Evolutionary conservation across 179 eudicot species (phyloP).

Genomic region (Pouteria campechiana): DNA sequence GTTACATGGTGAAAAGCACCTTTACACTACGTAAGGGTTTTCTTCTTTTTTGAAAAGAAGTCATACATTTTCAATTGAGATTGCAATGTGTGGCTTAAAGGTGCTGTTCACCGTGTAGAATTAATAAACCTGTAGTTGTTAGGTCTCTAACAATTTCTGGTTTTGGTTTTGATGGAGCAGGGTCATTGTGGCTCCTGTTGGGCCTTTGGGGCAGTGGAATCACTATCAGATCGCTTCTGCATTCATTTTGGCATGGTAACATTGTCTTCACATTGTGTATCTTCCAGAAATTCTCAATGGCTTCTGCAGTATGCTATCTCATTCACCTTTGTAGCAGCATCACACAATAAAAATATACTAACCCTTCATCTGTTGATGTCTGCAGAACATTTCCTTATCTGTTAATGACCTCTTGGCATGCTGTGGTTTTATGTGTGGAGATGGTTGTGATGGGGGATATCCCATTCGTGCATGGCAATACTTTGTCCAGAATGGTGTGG

Average conservation of each 20-base stretch:
- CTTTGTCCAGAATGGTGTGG: slow-evolving; percentile 68
- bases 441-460: slow-evolving; percentile 86
- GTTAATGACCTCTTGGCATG: slow-evolving; percentile 93
- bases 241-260: slow-evolving; percentile 53
- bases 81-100: no score
- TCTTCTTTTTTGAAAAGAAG: no score
- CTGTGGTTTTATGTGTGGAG: slow-evolving; percentile 90
- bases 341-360: not conserved
- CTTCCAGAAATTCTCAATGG: no score
- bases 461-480: slow-evolving; percentile 82
- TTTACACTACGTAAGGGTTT: no score
- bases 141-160: no score
- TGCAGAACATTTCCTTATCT: slow-evolving; percentile 62
- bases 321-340: no score
- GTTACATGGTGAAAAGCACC: no score
- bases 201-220: slow-evolving; percentile 97
- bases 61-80: no score
- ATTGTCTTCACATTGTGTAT: not conserved
- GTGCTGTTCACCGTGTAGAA: no score
- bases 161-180: slow-evolving; percentile 16
- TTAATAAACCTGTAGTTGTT: no score
- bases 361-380: slow-evolving; percentile 1
- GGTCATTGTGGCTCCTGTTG: slow-evolving; percentile 99
- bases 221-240: slow-evolving; percentile 85
- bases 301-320: no score